These are phyloP conservation scores for Myriosclerotinia scirpicola DNA, from an alignment of 2,329 filamentous ascomycete species.

Conservation along the genomic window DNA sequence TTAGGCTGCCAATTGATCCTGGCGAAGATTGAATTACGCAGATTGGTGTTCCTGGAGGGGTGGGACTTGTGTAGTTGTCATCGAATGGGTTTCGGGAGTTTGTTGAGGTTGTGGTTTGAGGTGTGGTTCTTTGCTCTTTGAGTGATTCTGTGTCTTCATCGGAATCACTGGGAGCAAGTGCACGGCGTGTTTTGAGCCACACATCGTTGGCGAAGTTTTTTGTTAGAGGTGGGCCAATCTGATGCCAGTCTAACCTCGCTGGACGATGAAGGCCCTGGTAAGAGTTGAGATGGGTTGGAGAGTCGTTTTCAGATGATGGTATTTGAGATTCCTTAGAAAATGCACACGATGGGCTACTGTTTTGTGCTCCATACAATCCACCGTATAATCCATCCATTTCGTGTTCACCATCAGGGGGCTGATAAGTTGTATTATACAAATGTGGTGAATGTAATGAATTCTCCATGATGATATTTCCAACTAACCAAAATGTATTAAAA, in stretches of 20 bases:
- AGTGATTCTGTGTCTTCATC: conserved; percentile 1
- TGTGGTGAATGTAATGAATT: conserved; percentile 13
- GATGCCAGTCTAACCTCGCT: conserved; percentile 11
- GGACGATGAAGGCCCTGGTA: conserved; percentile 6
- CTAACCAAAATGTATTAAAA: neutral
- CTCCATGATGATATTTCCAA: conserved; percentile 11
- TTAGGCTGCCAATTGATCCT: neutral
- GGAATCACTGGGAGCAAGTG: neutral
- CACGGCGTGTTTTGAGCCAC: conserved; percentile 1
- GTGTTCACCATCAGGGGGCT: neutral
- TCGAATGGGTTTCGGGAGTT: neutral
- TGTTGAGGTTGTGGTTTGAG: neutral
- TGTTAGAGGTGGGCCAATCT: neutral
- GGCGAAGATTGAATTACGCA: neutral
- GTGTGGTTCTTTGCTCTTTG: neutral
- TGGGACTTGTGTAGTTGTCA: neutral
- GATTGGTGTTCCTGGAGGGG: neutral
- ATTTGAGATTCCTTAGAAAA: neutral
- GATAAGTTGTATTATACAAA: neutral
- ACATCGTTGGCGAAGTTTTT: neutral
- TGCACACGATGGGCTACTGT: neutral
- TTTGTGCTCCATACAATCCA: neutral
- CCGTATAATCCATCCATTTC: neutral
- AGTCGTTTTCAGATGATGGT: neutral
- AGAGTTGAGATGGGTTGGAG: neutral